Evolutionary conservation across 352 stramenopile species (phyloP).

Genomic region (Globisporangium cystogenes): DNA sequence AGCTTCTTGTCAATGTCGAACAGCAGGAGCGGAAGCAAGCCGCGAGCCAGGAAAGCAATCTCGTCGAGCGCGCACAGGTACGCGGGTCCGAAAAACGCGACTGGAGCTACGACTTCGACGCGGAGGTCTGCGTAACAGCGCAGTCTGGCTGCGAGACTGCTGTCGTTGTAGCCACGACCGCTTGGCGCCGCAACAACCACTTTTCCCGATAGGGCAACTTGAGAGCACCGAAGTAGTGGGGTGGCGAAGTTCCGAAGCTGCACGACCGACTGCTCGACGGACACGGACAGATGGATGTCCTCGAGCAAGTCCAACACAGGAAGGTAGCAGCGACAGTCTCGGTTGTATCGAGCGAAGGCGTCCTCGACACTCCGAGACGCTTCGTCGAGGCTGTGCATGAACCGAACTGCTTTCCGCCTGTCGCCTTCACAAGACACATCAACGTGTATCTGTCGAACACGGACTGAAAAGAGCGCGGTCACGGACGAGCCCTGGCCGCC

Average conservation of each 20-base stretch:
- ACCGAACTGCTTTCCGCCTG: constrained; percentile 14
- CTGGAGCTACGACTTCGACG: constrained; percentile 23
- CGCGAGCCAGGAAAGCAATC: constrained; percentile 23
- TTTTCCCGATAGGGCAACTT: constrained; percentile 25
- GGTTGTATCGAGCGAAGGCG: constrained; percentile 15
- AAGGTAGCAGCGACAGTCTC: constrained; percentile 16
- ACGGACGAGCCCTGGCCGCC: constrained; percentile 1
- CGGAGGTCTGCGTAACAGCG: constrained; percentile 40
- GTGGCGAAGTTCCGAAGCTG: constrained; percentile 46
- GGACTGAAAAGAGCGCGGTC: constrained; percentile 22
- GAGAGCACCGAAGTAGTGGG: constrained; percentile 33
- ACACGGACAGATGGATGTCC: constrained; percentile 22
- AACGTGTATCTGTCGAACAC: constrained; percentile 22
- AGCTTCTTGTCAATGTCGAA: constrained; percentile 40
- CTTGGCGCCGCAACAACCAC: constrained; percentile 24
- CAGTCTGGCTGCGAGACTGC: constrained; percentile 19
- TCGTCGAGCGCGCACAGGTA: constrained; percentile 56
- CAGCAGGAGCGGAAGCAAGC: constrained; percentile 31
- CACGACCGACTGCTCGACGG: constrained; percentile 25
- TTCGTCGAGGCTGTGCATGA: constrained; percentile 44
- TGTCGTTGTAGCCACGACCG: not conserved
- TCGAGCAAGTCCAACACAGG: constrained; percentile 27
- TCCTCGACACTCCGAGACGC: constrained; percentile 24
- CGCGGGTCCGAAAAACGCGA: constrained; percentile 45
- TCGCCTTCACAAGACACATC: constrained; percentile 39